Percentiles rank a stretch among this genome's conserved stretches.
These are phyloP conservation scores for Zalerion maritima DNA, from an alignment of 495 filamentous ascomycete species.

Conservation along the genomic window DNA sequence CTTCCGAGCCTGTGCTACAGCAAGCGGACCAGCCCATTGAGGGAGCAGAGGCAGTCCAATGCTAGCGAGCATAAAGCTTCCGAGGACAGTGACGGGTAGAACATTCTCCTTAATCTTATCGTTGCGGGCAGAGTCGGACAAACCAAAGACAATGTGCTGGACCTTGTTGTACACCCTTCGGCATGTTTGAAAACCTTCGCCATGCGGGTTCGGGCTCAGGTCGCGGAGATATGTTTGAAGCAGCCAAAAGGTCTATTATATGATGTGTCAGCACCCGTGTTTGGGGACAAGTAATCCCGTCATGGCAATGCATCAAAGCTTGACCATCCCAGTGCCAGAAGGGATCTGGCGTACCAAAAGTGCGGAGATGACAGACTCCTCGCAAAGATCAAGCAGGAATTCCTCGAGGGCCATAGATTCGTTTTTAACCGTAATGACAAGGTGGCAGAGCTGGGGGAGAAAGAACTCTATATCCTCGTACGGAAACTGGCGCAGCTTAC, in stretches of 20 bases:
- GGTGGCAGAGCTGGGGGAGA: slow-evolving; percentile 65
- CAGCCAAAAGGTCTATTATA: slow-evolving; percentile 59
- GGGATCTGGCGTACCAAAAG: slow-evolving; percentile 41
- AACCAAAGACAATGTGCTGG: slow-evolving; percentile 62
- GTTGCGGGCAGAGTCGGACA: slow-evolving; percentile 40
- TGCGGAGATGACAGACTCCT: slow-evolving; percentile 64
- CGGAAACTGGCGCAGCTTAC: slow-evolving; percentile 63
- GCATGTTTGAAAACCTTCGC: slow-evolving; percentile 56
- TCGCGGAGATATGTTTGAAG: slow-evolving; percentile 72
- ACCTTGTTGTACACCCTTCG: slow-evolving; percentile 66
- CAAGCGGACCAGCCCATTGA: slow-evolving; percentile 54
- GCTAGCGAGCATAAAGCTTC: slow-evolving; percentile 54
- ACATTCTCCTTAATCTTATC: slow-evolving; percentile 65
- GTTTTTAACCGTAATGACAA: slow-evolving; percentile 64
- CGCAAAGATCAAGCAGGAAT: slow-evolving; percentile 64
- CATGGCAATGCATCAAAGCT: neutral
- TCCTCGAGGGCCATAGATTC: slow-evolving; percentile 75
- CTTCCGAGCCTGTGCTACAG: slow-evolving; percentile 58
- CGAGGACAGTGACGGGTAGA: slow-evolving; percentile 54
- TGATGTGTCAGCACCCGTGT: slow-evolving; percentile 6
- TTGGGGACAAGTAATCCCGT: slow-evolving; percentile 1
- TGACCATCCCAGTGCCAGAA: slow-evolving; percentile 3
- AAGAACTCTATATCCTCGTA: slow-evolving; percentile 80
- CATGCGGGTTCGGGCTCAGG: slow-evolving; percentile 50
- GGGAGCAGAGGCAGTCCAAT: slow-evolving; percentile 37